Percentiles rank a stretch among this genome's conserved stretches.
Conservation (phyloP, 2,329 filamentous ascomycete species). For the Talaromyces verruculosus region DNA sequence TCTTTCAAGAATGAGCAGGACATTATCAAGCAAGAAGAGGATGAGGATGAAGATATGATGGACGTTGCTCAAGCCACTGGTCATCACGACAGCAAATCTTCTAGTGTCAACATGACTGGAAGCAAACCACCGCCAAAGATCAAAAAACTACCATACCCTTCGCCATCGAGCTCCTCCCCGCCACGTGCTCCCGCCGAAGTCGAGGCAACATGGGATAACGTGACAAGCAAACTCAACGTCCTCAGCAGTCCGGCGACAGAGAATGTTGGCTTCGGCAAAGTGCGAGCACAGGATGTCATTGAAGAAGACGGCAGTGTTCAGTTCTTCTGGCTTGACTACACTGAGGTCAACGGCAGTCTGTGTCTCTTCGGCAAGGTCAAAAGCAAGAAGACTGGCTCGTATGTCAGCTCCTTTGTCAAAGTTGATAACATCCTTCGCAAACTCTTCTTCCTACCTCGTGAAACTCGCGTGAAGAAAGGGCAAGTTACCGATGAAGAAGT, state of each 20-base stretch:
- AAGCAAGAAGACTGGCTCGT: slow-evolving; percentile 75
- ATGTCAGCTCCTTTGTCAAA: slow-evolving; percentile 93
- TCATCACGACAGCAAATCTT: slow-evolving; percentile 59
- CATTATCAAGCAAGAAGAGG: slow-evolving; percentile 69
- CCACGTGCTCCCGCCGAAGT: slow-evolving; percentile 61
- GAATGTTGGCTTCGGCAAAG: slow-evolving; percentile 67
- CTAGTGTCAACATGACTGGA: slow-evolving; percentile 81
- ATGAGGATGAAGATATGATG: slow-evolving; percentile 74
- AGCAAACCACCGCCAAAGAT: slow-evolving; percentile 75
- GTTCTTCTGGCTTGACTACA: slow-evolving; percentile 98
- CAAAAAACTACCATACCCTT: slow-evolving; percentile 66
- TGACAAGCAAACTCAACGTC: slow-evolving; percentile 83
- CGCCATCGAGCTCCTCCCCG: slow-evolving; percentile 76
- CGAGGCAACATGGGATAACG: slow-evolving; percentile 84
- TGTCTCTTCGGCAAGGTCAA: slow-evolving; percentile 96
- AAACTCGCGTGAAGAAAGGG: slow-evolving; percentile 59
- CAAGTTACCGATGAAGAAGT: slow-evolving; percentile 74
- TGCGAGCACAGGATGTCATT: slow-evolving; percentile 79
- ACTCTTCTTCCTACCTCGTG: slow-evolving; percentile 85
- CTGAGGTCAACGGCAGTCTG: slow-evolving; percentile 83
- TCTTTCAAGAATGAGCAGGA: slow-evolving; percentile 59
- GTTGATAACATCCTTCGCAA: slow-evolving; percentile 92
- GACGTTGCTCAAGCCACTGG: slow-evolving; percentile 78
- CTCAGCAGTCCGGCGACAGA: slow-evolving; percentile 71
- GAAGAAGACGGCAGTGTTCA: slow-evolving; percentile 88